Evolutionary conservation across 2,329 filamentous ascomycete genomes (phyloP).

Genomic region (Pseudofabraea citricarpa): DNA sequence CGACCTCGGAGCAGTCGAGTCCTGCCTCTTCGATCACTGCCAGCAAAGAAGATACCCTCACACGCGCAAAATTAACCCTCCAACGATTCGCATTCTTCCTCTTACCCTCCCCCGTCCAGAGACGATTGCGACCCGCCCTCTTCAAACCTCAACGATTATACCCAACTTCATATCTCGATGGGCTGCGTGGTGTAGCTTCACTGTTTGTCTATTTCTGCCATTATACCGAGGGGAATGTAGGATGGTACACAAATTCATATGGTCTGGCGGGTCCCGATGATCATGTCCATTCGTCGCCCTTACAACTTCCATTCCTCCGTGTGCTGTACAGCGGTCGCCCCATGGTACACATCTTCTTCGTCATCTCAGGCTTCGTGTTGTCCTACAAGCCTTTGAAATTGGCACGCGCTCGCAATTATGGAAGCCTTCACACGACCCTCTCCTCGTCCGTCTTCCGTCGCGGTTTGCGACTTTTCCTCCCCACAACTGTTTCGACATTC

Average conservation of each 20-base stretch:
- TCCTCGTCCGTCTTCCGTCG: conserved; percentile 39
- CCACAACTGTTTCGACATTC: conserved; percentile 35
- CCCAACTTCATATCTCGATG: conserved; percentile 39
- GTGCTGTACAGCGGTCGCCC: conserved; percentile 36
- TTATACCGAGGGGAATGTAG: conserved; percentile 7
- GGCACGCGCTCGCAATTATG: conserved; percentile 28
- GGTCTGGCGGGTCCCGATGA: conserved; percentile 18
- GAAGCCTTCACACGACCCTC: conserved; percentile 31
- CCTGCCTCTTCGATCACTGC: not conserved
- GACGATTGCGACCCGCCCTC: conserved; percentile 14
- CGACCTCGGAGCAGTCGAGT: not conserved
- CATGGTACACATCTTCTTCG: conserved; percentile 44
- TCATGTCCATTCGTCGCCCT: conserved; percentile 15
- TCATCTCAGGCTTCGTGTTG: conserved; percentile 41
- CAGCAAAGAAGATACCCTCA: not conserved
- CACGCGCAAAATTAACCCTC: not conserved
- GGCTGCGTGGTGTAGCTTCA: conserved; percentile 38
- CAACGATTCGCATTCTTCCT: conserved; percentile 12
- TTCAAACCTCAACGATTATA: conserved; percentile 10
- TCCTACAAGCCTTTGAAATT: conserved; percentile 34
- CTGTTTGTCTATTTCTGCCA: conserved; percentile 40
- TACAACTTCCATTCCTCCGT: conserved; percentile 37
- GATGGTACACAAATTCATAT: conserved; percentile 25
- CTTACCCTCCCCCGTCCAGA: conserved; percentile 21
- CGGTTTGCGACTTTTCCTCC: conserved; percentile 36